phyloP scores from a whole-genome alignment of 345 rosid species.

The Eucalyptus decipiens region DNA sequence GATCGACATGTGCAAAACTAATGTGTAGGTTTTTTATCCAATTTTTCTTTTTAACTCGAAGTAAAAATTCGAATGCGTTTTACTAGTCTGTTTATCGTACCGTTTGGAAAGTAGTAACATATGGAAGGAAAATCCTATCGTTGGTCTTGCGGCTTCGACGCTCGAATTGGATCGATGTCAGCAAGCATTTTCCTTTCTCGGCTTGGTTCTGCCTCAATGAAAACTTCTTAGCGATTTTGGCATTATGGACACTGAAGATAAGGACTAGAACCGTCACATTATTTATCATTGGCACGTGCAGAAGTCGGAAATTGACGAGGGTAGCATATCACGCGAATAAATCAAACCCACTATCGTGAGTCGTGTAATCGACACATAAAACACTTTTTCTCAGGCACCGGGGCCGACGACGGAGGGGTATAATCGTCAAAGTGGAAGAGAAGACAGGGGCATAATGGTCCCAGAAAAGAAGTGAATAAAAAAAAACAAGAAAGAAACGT shows the following conservation, averaged over 20 bases:
- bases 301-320: rapidly evolving
- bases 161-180: background rate
- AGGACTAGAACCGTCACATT: background rate
- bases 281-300: background rate
- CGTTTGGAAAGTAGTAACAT: background rate
- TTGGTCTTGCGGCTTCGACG: background rate
- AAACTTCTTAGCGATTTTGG: background rate
- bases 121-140: background rate
- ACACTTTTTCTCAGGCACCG: background rate
- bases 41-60: background rate
- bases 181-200: background rate
- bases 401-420: background rate
- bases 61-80: background rate
- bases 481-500: too few relatives aligned
- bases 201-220: background rate
- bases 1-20: background rate
- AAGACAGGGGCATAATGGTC: background rate
- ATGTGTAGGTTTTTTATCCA: background rate
- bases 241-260: background rate
- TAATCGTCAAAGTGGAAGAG: background rate
- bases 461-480: background rate
- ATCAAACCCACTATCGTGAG: background rate
- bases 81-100: background rate
- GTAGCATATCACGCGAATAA: background rate
- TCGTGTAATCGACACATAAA: background rate